Evolutionary conservation across 192 early-diverging fungal species (phyloP).

Genomic region (Coemansia sp.): DNA sequence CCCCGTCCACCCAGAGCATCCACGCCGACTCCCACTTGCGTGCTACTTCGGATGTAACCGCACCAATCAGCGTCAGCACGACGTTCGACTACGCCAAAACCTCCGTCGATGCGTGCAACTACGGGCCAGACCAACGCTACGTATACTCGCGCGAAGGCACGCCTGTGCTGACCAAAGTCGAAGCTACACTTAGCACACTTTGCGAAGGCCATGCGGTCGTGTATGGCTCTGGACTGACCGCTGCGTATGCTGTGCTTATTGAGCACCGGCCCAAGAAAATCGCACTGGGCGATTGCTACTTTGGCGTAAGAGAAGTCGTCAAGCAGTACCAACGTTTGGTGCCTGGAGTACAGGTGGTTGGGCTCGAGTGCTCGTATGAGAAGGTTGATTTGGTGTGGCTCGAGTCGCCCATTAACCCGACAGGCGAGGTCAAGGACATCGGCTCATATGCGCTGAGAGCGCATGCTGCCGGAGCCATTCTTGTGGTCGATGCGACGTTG

Average conservation of each 20-base stretch:
- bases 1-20: conserved; percentile 50
- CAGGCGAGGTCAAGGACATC: conserved; percentile 57
- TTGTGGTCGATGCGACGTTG: conserved; percentile 69
- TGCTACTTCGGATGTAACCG: conserved; percentile 53
- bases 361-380: conserved; percentile 29
- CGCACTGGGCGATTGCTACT: conserved; percentile 29
- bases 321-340: conserved; percentile 31
- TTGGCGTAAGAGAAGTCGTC: conserved; percentile 32
- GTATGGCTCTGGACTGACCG: conserved; percentile 61
- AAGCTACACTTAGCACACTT: conserved; percentile 57
- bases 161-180: conserved; percentile 51
- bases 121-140: conserved; percentile 38
- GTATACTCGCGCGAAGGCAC: conserved; percentile 56
- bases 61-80: conserved; percentile 59
- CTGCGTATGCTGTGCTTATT: conserved; percentile 57
- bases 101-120: conserved; percentile 34
- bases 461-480: conserved; percentile 52
- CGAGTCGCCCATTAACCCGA: conserved; percentile 64
- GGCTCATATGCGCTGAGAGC: conserved; percentile 43
- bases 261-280: conserved; percentile 55
- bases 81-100: conserved; percentile 48
- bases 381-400: conserved; percentile 62
- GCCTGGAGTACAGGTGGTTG: conserved; percentile 26
- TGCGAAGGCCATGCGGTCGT: conserved; percentile 62
- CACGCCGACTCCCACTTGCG: conserved; percentile 55